A percentile compares a stretch with the other conserved stretches of the same genome.
phyloP scores from a whole-genome alignment of 257 asterid genomes.

The Scutellaria baicalensis region DNA sequence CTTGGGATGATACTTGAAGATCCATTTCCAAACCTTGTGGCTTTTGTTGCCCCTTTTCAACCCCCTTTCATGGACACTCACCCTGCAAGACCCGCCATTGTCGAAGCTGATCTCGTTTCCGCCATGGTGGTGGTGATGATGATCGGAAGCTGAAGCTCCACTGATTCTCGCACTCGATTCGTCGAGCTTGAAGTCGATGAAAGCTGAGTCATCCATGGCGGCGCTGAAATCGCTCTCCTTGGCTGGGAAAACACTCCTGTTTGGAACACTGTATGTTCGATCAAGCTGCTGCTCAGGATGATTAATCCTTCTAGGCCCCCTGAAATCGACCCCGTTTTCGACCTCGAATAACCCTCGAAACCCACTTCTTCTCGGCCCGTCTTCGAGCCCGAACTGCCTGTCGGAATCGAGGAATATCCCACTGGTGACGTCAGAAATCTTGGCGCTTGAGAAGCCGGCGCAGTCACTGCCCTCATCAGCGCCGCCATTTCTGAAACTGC shows the following conservation, averaged over 20 bases:
- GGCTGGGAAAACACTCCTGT: conserved; percentile 53
- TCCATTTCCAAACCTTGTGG: conserved; percentile 83
- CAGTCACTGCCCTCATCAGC: conserved; percentile 56
- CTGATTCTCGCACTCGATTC: no score
- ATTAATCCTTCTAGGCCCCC: conserved; percentile 14
- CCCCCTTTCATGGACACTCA: conserved; percentile 35
- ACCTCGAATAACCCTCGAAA: conserved; percentile 16
- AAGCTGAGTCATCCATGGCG: conserved; percentile 84
- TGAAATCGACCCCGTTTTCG: conserved; percentile 18
- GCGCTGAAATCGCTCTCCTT: conserved; percentile 67
- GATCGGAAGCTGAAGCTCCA: conserved; percentile 26
- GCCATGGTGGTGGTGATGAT: no score
- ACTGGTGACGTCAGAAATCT: conserved; percentile 72
- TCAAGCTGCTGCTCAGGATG: no score
- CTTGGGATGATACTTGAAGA: conserved; percentile 48
- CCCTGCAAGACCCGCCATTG: conserved; percentile 35
- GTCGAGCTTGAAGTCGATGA: conserved; percentile 75
- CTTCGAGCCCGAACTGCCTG: conserved; percentile 16
- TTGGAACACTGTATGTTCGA: no score
- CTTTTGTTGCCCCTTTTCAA: conserved; percentile 40
- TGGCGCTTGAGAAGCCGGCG: conserved; percentile 70
- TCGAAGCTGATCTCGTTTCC: conserved; percentile 10
- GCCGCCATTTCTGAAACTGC: conserved; percentile 61
- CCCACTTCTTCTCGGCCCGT: conserved; percentile 45
- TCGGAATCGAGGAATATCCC: conserved; percentile 48